Percentiles rank a stretch among this genome's conserved stretches.
phyloP scores from a whole-genome alignment of 2,329 filamentous ascomycete genomes.

The Meredithiella fracta region DNA sequence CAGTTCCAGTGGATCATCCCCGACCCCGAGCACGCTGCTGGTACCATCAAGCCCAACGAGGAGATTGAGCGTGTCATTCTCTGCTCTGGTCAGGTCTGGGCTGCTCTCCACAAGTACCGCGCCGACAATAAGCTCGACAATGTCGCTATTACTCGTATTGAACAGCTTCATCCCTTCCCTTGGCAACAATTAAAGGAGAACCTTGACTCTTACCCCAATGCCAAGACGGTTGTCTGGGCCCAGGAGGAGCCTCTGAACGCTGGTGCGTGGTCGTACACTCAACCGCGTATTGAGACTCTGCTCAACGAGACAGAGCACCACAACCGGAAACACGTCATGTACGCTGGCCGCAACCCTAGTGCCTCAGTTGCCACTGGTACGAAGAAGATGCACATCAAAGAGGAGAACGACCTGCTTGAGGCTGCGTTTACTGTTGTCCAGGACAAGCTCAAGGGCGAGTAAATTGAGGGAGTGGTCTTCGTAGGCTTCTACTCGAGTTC shows the following conservation, averaged over 20 bases:
- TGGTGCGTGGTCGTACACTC: conserved; percentile 91
- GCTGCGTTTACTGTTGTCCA: conserved; percentile 47
- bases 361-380: conserved; percentile 86
- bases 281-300: conserved; percentile 91
- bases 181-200: conserved; percentile 96
- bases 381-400: conserved; percentile 76
- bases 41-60: conserved; percentile 59
- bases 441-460: conserved; percentile 54
- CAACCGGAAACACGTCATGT: conserved; percentile 90
- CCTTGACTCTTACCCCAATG: conserved; percentile 91
- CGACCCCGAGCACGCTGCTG: conserved; percentile 66
- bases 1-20: conserved; percentile 96
- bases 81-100: conserved; percentile 89
- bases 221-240: conserved; percentile 90
- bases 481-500: neutral
- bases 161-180: conserved; percentile 97
- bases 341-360: conserved; percentile 84
- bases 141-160: conserved; percentile 84
- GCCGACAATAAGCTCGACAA: conserved; percentile 73
- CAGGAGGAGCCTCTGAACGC: conserved; percentile 98
- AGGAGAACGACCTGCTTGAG: conserved; percentile 71
- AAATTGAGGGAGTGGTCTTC: conserved; percentile 17
- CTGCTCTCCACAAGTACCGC: conserved; percentile 79
- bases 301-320: conserved; percentile 87
- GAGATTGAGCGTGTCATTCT: conserved; percentile 89